Evolutionary conservation across 768 basidiomycete genomes (phyloP).

Genomic region (Neoboletus subvelutipes): DNA sequence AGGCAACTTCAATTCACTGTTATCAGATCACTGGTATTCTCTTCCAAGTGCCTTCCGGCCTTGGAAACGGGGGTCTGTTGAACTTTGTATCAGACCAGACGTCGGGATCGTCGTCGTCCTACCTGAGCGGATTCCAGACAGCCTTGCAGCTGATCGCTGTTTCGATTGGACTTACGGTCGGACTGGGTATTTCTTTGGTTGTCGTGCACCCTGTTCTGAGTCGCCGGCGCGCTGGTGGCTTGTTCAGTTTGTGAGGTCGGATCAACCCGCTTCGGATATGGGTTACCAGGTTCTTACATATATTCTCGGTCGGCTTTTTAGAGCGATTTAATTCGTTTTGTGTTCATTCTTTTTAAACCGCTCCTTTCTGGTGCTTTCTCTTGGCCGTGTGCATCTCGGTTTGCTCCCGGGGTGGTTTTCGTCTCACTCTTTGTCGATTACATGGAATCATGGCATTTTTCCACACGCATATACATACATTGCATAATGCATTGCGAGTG

Average conservation of each 20-base stretch:
- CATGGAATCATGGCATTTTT: too few relatives aligned
- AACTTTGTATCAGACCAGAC: conserved; percentile 61
- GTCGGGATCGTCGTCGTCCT: conserved; percentile 51
- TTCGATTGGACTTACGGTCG: conserved; percentile 77
- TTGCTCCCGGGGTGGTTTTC: too few relatives aligned
- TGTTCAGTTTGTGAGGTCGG: conserved; percentile 54
- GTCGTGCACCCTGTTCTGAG: conserved; percentile 65
- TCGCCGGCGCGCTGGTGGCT: conserved; percentile 52
- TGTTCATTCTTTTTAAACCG: too few relatives aligned
- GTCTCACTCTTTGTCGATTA: too few relatives aligned
- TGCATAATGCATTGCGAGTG: too few relatives aligned
- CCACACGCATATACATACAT: too few relatives aligned
- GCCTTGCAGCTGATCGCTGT: conserved; percentile 77
- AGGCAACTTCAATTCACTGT: background rate
- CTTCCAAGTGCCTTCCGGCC: conserved; percentile 82
- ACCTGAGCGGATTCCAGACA: conserved; percentile 70
- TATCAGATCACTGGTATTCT: conserved; percentile 69
- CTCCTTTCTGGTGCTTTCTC: too few relatives aligned
- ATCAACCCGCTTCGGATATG: background rate
- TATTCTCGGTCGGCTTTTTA: background rate
- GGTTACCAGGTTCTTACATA: background rate
- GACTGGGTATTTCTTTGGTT: conserved; percentile 67
- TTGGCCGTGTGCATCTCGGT: too few relatives aligned
- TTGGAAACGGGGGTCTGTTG: conserved; percentile 77
- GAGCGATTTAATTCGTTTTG: background rate